Percentiles rank a stretch among this genome's conserved stretches.
These are phyloP conservation scores for Filobasidium wieringae DNA, from an alignment of 768 basidiomycete species.

Conservation along the genomic window DNA sequence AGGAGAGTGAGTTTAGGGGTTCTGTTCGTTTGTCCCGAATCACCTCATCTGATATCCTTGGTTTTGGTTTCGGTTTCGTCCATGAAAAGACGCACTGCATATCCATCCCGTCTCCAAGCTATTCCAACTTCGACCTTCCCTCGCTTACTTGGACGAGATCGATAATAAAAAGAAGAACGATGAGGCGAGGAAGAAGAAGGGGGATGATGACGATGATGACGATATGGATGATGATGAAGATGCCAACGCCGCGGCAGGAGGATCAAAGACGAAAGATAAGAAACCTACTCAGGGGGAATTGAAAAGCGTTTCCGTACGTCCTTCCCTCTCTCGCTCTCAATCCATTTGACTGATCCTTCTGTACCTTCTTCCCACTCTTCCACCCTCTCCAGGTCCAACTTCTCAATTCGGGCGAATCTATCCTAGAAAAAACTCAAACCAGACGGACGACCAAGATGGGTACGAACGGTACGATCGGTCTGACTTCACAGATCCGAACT, in stretches of 20 bases:
- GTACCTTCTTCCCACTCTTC: background rate
- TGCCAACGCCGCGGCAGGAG: background rate
- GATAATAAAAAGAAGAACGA: constrained; percentile 19
- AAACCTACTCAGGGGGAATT: constrained; percentile 2
- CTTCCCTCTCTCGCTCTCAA: too few relatives aligned
- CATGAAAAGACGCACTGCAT: constrained; percentile 33
- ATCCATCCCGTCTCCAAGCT: constrained; percentile 35
- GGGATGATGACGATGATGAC: constrained; percentile 23
- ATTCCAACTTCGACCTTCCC: constrained; percentile 35
- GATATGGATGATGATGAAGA: constrained; percentile 12
- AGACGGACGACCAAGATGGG: constrained; percentile 14
- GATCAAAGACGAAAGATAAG: background rate
- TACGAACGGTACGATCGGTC: constrained; percentile 14
- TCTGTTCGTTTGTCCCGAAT: background rate
- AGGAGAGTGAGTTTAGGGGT: constrained; percentile 27
- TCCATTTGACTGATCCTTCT: too few relatives aligned
- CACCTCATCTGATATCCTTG: background rate
- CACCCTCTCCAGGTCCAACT: background rate
- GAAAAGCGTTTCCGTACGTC: constrained; percentile 13
- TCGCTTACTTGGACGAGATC: constrained; percentile 36
- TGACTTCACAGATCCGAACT: constrained; percentile 11
- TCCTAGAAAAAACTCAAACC: background rate
- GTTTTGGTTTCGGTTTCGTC: too few relatives aligned
- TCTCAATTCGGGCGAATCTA: background rate
- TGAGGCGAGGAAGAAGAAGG: constrained; percentile 12